Evolutionary conservation across 177 flowering plant genomes (phyloP), one percentile per base, ranked within the genome.

Genomic region (Vitis hybrid): DNA sequence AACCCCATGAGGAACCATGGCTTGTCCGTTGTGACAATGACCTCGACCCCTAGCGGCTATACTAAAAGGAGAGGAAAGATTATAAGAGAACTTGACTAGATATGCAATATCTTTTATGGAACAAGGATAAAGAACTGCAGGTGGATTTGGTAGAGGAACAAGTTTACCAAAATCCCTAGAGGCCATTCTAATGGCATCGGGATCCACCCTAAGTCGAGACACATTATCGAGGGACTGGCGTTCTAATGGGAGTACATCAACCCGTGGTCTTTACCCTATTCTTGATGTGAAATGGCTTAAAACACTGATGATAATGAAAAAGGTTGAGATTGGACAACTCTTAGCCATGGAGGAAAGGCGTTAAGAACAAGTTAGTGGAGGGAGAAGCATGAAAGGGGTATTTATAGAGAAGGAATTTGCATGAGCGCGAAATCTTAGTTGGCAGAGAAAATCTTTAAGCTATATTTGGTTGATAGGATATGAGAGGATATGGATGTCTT

Each of bases 21-120:
- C 88, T 63, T 93, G 98, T 7, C 97, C 98, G 2, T 82, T 59
- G 15, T 76, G 60, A 0, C 92, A 90, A 71, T 93, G 98, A 59
- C 95, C 93, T 1, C 54, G 67, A 10, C 98, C 98, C 66, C 83
- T 75, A 1, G 97, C 92, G 0, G 93, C 85, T 2, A 91, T 61
- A 1, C 63, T 34, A 61, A 88, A 82, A 8, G 91, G 83, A 16
- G 19, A 1, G 1, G 70, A 16, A 12, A 67, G 66, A 14, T 59
- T 59, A 66, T 81, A 83, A 0, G 88, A 82, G 50, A 71, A 65
- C 18, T 66, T 74, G 60, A 89, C 20, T 10, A 92, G 78, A 8
- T 78, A 51, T 4, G 70, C 68, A 5, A 91, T 82, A 73, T 91
- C 93, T 2, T 74, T 12, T 2, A 57, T 14, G 31, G 87, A 76